Percentiles rank a stretch among this genome's conserved stretches.
Conservation (phyloP, 2,329 filamentous ascomycete species). For the Orbilia brochopaga region DNA sequence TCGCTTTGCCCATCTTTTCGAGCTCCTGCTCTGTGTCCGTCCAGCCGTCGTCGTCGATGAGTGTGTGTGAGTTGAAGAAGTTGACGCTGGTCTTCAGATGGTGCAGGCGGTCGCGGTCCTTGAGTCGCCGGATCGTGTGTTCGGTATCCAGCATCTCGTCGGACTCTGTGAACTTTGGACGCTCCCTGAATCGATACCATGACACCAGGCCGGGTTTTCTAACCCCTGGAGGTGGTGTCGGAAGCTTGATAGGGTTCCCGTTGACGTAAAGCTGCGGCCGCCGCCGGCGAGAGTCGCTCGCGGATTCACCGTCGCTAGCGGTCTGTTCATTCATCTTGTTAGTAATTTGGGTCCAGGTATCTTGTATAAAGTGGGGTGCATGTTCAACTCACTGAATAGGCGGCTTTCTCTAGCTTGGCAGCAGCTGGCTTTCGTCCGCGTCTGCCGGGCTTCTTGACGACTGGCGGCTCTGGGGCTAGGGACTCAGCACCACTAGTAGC, state of each 20-base stretch:
- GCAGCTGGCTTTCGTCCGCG: conserved; percentile 24
- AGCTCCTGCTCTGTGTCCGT: conserved; percentile 41
- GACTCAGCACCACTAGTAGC: conserved; percentile 43
- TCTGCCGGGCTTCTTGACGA: conserved; percentile 31
- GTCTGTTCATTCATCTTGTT: conserved; percentile 13
- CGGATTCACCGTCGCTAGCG: conserved; percentile 33
- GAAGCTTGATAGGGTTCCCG: conserved; percentile 28
- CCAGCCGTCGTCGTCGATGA: conserved; percentile 37
- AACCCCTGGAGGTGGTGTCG: conserved; percentile 28
- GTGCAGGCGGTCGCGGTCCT: conserved; percentile 36
- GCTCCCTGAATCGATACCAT: conserved; percentile 33
- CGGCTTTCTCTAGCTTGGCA: conserved; percentile 21
- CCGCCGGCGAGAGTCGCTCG: conserved; percentile 11
- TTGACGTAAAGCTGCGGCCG: conserved; percentile 23
- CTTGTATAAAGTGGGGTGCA: too few species aligned
- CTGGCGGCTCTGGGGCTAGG: conserved; percentile 27
- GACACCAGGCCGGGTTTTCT: conserved; percentile 37
- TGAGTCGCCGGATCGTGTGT: conserved; percentile 38
- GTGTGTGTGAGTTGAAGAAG: conserved; percentile 11
- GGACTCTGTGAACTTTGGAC: conserved; percentile 38
- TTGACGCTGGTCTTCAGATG: conserved; percentile 26
- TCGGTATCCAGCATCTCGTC: conserved; percentile 22
- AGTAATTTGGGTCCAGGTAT: not conserved
- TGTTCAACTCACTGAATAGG: conserved; percentile 25
- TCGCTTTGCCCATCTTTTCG: conserved; percentile 42